Conservation (phyloP, 2,329 filamentous ascomycete species). For the Exophiala mesophila region DNA sequence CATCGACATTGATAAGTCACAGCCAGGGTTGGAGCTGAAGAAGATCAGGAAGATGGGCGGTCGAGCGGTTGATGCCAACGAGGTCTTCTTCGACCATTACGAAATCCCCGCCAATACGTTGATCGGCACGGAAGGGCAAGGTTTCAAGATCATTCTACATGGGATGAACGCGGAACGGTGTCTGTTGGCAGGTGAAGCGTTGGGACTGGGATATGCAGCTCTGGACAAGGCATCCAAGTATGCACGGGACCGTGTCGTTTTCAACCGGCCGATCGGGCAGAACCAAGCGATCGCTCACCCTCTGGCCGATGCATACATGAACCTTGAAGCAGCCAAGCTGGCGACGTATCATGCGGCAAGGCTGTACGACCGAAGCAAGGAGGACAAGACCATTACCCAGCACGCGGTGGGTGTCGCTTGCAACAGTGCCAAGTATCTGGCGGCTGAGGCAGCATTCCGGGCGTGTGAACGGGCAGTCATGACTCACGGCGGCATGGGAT, state of each 20-base stretch:
- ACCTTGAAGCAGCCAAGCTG: conserved; percentile 60
- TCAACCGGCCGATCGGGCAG: conserved; percentile 59
- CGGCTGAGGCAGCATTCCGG: conserved; percentile 55
- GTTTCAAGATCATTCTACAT: conserved; percentile 73
- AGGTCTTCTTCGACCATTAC: conserved; percentile 83
- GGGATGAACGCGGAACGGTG: conserved; percentile 78
- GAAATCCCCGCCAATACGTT: conserved; percentile 58
- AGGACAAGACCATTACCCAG: conserved; percentile 43
- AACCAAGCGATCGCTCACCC: conserved; percentile 65
- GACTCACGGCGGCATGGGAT: conserved; percentile 59
- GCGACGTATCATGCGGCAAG: conserved; percentile 62
- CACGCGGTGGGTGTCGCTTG: conserved; percentile 59
- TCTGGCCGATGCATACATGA: conserved; percentile 61
- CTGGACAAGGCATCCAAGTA: conserved; percentile 59
- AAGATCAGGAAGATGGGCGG: conserved; percentile 83
- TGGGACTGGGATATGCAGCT: conserved; percentile 73
- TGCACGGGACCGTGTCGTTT: conserved; percentile 61
- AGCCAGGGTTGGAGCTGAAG: conserved; percentile 60
- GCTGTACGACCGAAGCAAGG: conserved; percentile 54
- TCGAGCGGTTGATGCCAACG: conserved; percentile 75
- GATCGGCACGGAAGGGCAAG: conserved; percentile 67
- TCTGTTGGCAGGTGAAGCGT: conserved; percentile 70
- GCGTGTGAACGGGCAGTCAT: conserved; percentile 56
- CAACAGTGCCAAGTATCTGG: conserved; percentile 64
- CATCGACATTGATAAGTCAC: conserved; percentile 61